These are phyloP conservation scores for Pezicula radicicola DNA, from an alignment of 2,329 filamentous ascomycete species.

Conservation along the genomic window DNA sequence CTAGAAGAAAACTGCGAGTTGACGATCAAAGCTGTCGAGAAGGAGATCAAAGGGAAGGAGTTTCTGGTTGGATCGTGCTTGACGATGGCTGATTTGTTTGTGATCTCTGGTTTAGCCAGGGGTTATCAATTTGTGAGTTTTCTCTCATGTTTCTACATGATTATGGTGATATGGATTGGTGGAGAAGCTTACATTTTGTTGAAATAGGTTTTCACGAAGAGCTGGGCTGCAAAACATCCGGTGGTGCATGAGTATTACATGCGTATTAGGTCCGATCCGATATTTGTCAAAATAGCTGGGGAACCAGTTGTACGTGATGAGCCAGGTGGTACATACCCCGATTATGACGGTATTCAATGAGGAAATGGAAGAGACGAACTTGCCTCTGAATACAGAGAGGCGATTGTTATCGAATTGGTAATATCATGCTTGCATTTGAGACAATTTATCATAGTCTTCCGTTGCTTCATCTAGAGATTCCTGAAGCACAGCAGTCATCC, in stretches of 20 bases:
- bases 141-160: no score
- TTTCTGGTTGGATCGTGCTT: background rate
- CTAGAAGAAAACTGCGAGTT: slow-evolving; percentile 1
- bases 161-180: background rate
- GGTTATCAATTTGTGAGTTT: background rate
- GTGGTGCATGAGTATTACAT: slow-evolving; percentile 1
- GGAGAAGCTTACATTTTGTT: background rate
- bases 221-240: background rate
- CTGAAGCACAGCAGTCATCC: background rate
- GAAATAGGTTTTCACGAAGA: background rate
- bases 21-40: background rate
- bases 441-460: background rate
- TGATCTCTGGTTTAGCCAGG: background rate
- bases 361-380: no score
- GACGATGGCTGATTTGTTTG: slow-evolving; percentile 1
- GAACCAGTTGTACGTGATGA: slow-evolving; percentile 1
- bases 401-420: background rate
- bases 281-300: slow-evolving; percentile 1
- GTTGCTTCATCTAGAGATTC: background rate
- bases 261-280: background rate
- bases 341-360: background rate
- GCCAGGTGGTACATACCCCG: background rate
- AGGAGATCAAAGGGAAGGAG: background rate
- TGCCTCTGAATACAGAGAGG: background rate
- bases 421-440: background rate